Percentiles rank a stretch among this genome's conserved stretches.
phyloP scores from a whole-genome alignment of 306 rosid species.

The Vicia villosa region DNA sequence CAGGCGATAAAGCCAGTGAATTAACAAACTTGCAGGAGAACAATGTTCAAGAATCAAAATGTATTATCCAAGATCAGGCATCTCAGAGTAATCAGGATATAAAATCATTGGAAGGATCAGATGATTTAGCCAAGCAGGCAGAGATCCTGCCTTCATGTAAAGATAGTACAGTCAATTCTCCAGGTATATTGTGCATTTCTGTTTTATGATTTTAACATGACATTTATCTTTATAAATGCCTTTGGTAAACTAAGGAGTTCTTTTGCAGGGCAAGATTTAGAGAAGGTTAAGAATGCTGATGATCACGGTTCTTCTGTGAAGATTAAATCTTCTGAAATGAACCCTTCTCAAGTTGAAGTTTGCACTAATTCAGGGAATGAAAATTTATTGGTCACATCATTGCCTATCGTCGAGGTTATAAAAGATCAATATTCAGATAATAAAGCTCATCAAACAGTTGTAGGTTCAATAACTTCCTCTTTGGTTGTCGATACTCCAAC shows the following conservation, averaged over 20 bases:
- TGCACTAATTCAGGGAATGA: slow-evolving; percentile 41
- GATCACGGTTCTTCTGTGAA: slow-evolving; percentile 40
- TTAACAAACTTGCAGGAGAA: slow-evolving; percentile 42
- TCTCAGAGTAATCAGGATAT: slow-evolving; percentile 43
- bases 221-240: slow-evolving; percentile 16
- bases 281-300: slow-evolving; percentile 47
- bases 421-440: slow-evolving; percentile 45
- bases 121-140: slow-evolving; percentile 48
- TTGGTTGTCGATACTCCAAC: slow-evolving; percentile 45
- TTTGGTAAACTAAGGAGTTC: slow-evolving; percentile 30
- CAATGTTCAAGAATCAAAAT: slow-evolving; percentile 42
- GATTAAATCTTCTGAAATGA: slow-evolving; percentile 43
- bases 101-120: slow-evolving; percentile 45
- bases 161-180: slow-evolving; percentile 41
- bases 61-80: slow-evolving; percentile 47
- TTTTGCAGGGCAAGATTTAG: slow-evolving; percentile 57
- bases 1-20: slow-evolving; percentile 41
- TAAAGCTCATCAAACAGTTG: slow-evolving; percentile 40
- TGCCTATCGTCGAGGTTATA: slow-evolving; percentile 43
- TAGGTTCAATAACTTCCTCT: slow-evolving; percentile 42
- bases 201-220: slow-evolving; percentile 4
- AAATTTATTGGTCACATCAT: slow-evolving; percentile 35
- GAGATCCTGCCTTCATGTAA: slow-evolving; percentile 42
- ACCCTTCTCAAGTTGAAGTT: slow-evolving; percentile 36
- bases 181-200: slow-evolving; percentile 43